Conservation (phyloP, 768 basidiomycete genomes). For the Auricularia heimuer region DNA sequence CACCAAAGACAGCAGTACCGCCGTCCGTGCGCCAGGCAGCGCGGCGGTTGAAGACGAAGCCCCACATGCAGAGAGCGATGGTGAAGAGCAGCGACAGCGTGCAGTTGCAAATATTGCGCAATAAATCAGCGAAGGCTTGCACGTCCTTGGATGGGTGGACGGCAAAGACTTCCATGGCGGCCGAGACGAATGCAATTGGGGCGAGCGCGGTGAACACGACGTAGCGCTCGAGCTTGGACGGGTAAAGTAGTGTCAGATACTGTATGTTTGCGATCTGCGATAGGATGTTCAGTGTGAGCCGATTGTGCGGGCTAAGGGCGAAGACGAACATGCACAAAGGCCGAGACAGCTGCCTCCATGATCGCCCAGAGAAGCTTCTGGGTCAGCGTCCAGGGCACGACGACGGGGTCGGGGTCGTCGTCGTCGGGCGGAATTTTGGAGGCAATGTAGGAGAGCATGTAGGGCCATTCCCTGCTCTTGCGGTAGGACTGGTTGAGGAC, state of each 20-base stretch:
- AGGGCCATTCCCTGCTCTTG: slow-evolving; percentile 79
- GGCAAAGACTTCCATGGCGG: slow-evolving; percentile 74
- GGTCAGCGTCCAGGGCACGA: slow-evolving; percentile 45
- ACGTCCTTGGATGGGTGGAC: slow-evolving; percentile 37
- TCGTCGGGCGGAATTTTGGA: slow-evolving; percentile 60
- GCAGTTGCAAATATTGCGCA: slow-evolving; percentile 92
- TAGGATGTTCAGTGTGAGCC: slow-evolving; percentile 27
- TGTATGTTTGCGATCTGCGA: slow-evolving; percentile 80
- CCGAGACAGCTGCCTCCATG: slow-evolving; percentile 79
- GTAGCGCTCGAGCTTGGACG: slow-evolving; percentile 76
- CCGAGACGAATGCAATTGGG: slow-evolving; percentile 77
- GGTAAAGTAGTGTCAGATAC: slow-evolving; percentile 90
- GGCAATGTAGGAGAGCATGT: slow-evolving; percentile 89
- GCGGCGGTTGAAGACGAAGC: slow-evolving; percentile 75
- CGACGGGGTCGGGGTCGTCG: slow-evolving; percentile 16
- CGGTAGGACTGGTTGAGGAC: slow-evolving; percentile 48
- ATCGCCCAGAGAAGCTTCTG: slow-evolving; percentile 73
- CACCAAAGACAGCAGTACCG: slow-evolving; percentile 89
- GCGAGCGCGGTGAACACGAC: slow-evolving; percentile 81
- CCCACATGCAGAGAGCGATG: slow-evolving; percentile 84
- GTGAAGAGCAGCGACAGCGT: slow-evolving; percentile 95
- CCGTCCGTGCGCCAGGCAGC: slow-evolving; percentile 96
- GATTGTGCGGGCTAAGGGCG: background rate
- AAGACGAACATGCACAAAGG: slow-evolving; percentile 42
- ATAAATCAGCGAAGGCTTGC: slow-evolving; percentile 52